Evolutionary conservation across 176 grass and related monocot genomes (phyloP).

Genomic region (Eleusine coracana): DNA sequence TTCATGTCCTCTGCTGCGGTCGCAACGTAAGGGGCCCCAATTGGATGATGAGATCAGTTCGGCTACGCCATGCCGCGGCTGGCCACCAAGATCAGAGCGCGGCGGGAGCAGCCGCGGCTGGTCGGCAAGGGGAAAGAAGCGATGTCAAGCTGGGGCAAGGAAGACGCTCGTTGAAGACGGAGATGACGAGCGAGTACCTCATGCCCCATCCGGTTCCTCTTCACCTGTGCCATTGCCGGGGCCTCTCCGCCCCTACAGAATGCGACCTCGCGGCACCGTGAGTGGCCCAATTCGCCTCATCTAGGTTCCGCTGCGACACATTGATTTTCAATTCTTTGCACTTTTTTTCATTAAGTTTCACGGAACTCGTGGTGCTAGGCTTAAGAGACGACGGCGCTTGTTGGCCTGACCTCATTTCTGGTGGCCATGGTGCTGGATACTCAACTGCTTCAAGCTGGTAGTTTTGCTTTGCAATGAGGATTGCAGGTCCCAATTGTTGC

Average conservation of each 20-base stretch:
- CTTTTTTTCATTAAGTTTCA: not conserved
- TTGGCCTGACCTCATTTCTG: not conserved
- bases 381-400: not conserved
- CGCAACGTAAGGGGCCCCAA: not conserved
- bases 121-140: no score
- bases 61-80: not conserved
- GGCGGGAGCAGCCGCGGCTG: no score
- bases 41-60: not conserved
- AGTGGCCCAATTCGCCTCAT: not conserved
- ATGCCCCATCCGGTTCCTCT: not conserved
- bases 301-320: not conserved
- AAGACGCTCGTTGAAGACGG: not conserved
- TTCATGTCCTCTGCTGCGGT: not conserved
- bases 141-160: no score
- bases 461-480: not conserved
- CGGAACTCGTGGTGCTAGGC: not conserved
- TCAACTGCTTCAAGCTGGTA: not conserved
- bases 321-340: not conserved
- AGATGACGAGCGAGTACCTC: not conserved
- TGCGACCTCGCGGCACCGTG: not conserved
- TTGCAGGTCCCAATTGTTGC: not conserved
- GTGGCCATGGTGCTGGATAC: not conserved
- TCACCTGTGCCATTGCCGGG: not conserved
- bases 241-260: not conserved
- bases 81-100: no score